Percentiles rank a stretch among this genome's conserved stretches.
Evolutionary conservation across 2,329 filamentous ascomycete species (phyloP).

Genomic region (Fusarium lyarnte): DNA sequence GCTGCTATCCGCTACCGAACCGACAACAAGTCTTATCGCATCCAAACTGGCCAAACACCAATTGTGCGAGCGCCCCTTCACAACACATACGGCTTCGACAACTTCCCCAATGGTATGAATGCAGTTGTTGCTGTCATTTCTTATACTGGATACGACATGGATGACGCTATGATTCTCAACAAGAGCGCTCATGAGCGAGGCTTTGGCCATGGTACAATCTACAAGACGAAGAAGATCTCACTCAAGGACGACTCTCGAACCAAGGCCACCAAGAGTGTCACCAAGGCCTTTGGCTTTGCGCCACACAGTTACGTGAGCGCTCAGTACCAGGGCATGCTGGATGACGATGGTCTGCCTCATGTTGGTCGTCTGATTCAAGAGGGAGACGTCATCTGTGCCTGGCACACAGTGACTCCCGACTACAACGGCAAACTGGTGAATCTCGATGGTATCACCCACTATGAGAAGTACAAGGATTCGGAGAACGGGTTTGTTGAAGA

Average conservation of each 20-base stretch:
- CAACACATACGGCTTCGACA: slow-evolving; percentile 96
- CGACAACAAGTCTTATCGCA: slow-evolving; percentile 95
- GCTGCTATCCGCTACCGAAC: slow-evolving; percentile 86
- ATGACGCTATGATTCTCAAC: slow-evolving; percentile 99
- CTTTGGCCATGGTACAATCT: slow-evolving; percentile 94
- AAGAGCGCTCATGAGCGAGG: slow-evolving; percentile 96
- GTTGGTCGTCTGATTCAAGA: slow-evolving; percentile 81
- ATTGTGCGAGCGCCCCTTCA: slow-evolving; percentile 92
- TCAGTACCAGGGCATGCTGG: slow-evolving; percentile 76
- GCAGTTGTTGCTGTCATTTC: slow-evolving; percentile 97
- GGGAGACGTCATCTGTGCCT: slow-evolving; percentile 87
- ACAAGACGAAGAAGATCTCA: slow-evolving; percentile 94
- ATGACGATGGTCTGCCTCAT: slow-evolving; percentile 86
- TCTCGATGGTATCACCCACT: slow-evolving; percentile 84
- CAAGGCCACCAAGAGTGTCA: slow-evolving; percentile 73
- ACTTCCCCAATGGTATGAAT: slow-evolving; percentile 97
- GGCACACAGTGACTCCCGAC: slow-evolving; percentile 86
- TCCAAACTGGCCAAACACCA: slow-evolving; percentile 96
- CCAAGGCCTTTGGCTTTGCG: slow-evolving; percentile 91
- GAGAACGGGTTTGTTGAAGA: slow-evolving; percentile 92
- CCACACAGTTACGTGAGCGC: slow-evolving; percentile 78
- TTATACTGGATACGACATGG: slow-evolving; percentile 99
- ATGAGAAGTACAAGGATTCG: slow-evolving; percentile 92
- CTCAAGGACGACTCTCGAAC: slow-evolving; percentile 81
- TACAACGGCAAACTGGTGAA: slow-evolving; percentile 83